phyloP scores from a whole-genome alignment of 768 basidiomycete species.

The Cytidiella melzeri region DNA sequence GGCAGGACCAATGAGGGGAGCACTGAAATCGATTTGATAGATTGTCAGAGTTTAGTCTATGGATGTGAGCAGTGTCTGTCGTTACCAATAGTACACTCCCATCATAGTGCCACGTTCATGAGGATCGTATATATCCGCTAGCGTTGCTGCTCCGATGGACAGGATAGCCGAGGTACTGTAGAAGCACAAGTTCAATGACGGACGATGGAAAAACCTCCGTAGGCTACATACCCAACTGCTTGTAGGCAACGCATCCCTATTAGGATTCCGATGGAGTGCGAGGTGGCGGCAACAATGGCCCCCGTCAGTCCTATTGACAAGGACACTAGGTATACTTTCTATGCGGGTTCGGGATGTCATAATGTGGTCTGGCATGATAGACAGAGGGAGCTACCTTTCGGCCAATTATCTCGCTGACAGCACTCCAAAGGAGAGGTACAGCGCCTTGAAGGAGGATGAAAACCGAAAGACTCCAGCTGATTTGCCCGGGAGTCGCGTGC shows the following conservation, averaged over 20 bases:
- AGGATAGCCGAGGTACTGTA: constrained; percentile 59
- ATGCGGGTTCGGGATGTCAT: too few relatives aligned
- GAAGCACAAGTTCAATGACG: constrained; percentile 3
- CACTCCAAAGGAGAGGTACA: constrained; percentile 62
- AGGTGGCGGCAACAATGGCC: constrained; percentile 50
- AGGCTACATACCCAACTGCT: constrained; percentile 48
- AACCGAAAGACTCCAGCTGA: constrained; percentile 63
- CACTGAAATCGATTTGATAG: constrained; percentile 28
- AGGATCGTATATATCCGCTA: constrained; percentile 75
- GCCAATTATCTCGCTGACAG: constrained; percentile 69
- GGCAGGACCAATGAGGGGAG: constrained; percentile 68
- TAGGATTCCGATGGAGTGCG: constrained; percentile 46
- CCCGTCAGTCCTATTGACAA: constrained; percentile 48
- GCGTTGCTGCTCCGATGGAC: constrained; percentile 67
- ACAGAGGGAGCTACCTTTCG: constrained; percentile 45
- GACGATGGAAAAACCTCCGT: neutral
- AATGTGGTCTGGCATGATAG: too few relatives aligned
- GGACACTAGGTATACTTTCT: constrained; percentile 52
- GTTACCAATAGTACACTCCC: constrained; percentile 60
- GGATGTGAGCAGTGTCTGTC: too few relatives aligned
- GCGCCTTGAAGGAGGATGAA: constrained; percentile 71
- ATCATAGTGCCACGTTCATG: constrained; percentile 70
- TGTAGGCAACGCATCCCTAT: constrained; percentile 69
- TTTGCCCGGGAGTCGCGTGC: constrained; percentile 51
- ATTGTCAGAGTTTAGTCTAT: neutral